These are phyloP conservation scores for Aurinia saxatilis DNA, from an alignment of 345 rosid genomes.

Conservation along the genomic window DNA sequence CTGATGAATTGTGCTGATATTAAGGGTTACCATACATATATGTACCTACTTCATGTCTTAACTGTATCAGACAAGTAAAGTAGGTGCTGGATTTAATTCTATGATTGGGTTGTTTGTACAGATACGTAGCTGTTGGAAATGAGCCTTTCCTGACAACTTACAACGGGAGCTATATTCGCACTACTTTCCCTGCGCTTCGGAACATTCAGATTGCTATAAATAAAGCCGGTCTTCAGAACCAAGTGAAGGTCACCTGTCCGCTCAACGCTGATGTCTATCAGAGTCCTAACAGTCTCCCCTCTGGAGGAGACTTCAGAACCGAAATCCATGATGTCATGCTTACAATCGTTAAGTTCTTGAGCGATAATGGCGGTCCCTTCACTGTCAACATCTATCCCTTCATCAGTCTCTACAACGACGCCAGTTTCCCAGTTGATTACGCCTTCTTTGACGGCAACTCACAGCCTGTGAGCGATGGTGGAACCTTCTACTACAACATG, in stretches of 20 bases:
- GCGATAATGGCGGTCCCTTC: conserved; percentile 57
- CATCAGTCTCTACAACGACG: conserved; percentile 70
- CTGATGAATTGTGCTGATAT: neutral
- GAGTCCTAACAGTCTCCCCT: conserved; percentile 39
- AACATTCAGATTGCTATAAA: conserved; percentile 77
- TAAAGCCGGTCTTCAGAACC: conserved; percentile 63
- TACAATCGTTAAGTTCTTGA: conserved; percentile 62
- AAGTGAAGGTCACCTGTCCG: conserved; percentile 80
- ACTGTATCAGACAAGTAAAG: conserved; percentile 1
- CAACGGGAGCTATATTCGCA: conserved; percentile 54
- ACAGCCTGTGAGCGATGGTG: conserved; percentile 64
- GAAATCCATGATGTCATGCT: conserved; percentile 74
- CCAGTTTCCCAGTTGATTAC: conserved; percentile 75
- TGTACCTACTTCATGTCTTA: neutral
- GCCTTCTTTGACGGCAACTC: conserved; percentile 83
- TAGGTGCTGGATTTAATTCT: neutral
- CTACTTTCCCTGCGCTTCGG: conserved; percentile 71
- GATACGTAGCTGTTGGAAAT: conserved; percentile 93
- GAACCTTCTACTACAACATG: conserved; percentile 56
- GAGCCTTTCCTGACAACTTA: conserved; percentile 85
- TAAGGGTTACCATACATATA: neutral
- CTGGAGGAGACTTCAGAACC: conserved; percentile 87
- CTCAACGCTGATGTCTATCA: conserved; percentile 79
- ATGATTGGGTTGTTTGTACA: conserved; percentile 27
- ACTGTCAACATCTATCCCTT: conserved; percentile 93